Base-by-base conservation (phyloP, 306 rosid species). In the Purshia tridentata region DNA sequence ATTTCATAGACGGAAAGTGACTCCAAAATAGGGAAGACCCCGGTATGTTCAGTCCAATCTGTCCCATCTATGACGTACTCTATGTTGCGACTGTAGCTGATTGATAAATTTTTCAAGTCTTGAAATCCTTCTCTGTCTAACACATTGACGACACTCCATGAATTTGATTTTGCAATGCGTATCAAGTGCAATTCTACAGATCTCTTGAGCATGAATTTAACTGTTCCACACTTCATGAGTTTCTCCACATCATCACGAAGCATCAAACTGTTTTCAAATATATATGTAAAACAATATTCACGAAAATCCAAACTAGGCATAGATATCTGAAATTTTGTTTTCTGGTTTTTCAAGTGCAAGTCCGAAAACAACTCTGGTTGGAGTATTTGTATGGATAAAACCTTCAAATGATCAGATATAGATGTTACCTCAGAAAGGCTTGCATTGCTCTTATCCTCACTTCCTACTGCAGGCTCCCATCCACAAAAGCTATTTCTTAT, bases 1-100 rank as follows among this genome's bases (percentile, higher is more conserved):
- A 51, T 12, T 7, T 1, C 0, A 0, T 0, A 0, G 8, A 51
- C 8, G 1, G 0, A 0, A n/a, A 18, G 5, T 53, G 29, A 18
- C 5, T 54, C 29, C 10, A 19, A 8, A 6, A 20, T 0, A 54
- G 59, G 35, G 10, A 54, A 54, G 6, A 1, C n/a, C n/a, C n/a
- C 13, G 18, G 13, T 18, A 0, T 18, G 59, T 0, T 54, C 13
- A 0, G 1, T 54, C 6, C 2, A 11, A 55, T 14, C 20, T 20
- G 39, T 20, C 10, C 39, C 61, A 20, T 55, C 9, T 55, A 12
- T 15, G 20, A 55, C 37, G 11, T 46, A 46, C 49, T 46, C 49
- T 46, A 9, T 10, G 49, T 7, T 0, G 0, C 3, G 0, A 4
- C 10, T 12, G 4, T 0, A 0, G 0, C 0, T 0, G 49, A 46